Percentiles rank a stretch among this genome's conserved stretches.
phyloP scores from a whole-genome alignment of 768 basidiomycete species.

The Leccinum incarnatum region DNA sequence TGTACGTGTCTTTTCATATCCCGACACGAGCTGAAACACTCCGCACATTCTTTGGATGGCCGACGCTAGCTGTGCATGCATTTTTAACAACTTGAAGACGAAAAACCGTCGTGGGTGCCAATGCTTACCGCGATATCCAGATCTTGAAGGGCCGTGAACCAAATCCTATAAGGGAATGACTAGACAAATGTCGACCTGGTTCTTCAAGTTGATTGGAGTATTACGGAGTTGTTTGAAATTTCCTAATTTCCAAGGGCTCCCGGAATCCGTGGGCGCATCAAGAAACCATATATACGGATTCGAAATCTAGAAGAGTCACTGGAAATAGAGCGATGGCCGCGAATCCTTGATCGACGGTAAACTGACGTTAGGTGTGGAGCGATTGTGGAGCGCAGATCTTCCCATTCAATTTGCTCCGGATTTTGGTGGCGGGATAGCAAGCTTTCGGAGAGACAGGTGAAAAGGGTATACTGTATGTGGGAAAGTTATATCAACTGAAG shows the following conservation, averaged over 20 bases:
- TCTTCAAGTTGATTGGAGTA: neutral
- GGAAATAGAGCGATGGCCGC: neutral
- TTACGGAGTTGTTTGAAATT: neutral
- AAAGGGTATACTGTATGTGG: neutral
- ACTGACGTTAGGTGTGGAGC: neutral
- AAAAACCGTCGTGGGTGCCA: neutral
- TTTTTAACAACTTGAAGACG: neutral
- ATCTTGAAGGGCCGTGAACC: neutral
- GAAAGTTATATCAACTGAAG: neutral
- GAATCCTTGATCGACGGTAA: conserved; percentile 17
- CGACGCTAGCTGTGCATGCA: neutral
- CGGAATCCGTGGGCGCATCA: neutral
- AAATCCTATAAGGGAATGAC: neutral
- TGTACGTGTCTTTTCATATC: conserved; percentile 12
- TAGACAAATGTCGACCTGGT: neutral
- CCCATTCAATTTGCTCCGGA: neutral
- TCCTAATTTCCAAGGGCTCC: neutral
- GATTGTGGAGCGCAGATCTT: conserved; percentile 1
- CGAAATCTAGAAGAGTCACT: neutral
- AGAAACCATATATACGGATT: neutral
- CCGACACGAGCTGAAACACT: conserved; percentile 12
- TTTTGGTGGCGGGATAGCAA: neutral
- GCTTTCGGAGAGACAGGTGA: neutral
- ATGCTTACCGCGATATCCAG: neutral
- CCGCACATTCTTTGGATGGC: conserved; percentile 5